Evolutionary conservation across 2,329 filamentous ascomycete species (phyloP), one percentile per base, ranked within the genome.

Genomic region (Scedosporium minutisporum): DNA sequence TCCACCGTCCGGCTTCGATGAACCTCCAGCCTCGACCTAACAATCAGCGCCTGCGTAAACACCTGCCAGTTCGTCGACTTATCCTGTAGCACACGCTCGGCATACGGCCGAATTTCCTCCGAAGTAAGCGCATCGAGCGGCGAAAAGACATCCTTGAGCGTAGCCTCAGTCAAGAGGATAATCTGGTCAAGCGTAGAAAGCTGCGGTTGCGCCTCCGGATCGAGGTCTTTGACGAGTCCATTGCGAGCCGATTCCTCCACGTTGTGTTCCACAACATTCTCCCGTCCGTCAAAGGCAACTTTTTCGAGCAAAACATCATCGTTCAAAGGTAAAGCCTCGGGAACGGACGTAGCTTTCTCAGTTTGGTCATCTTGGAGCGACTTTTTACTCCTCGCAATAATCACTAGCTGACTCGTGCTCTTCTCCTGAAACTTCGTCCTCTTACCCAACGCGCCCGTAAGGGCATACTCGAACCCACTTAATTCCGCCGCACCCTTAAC

Each of bases 1-100:
- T 99, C 95, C 44, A 96, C 82, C 0, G 95, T 99, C 62, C 93
- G 83, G 61, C 93, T 91, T 61, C 86, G 85, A 74, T 96, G 93
- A 0, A 93, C 82, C 74, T 99, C 95, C 62, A 97, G 93, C 16
- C 95, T 83, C 64, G 91, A 96, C 55, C 95, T 84, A 1, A 97
- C 90, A 0, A 99, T 80, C 7, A 99, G 79, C 0, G 92, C 95
- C 71, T 97, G 93, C 0, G 95, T 97, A 72, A 97, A 97, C 41
- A 97, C 88, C 73, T 97, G 95, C 95, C 95, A 99, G 73, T 97
- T 99, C 0, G 91, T 93, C 57, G 89, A 89, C 67, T 93, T 93
- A 65, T 95, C 92, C 7, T 89, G 84, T 1, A 99, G 81, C 0
- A 97, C 95, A 48, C 95, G 86, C 1, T 87, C 88, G 0, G 95